phyloP scores from a whole-genome alignment of 2,329 filamentous ascomycete genomes.

The Monilinia laxa region DNA sequence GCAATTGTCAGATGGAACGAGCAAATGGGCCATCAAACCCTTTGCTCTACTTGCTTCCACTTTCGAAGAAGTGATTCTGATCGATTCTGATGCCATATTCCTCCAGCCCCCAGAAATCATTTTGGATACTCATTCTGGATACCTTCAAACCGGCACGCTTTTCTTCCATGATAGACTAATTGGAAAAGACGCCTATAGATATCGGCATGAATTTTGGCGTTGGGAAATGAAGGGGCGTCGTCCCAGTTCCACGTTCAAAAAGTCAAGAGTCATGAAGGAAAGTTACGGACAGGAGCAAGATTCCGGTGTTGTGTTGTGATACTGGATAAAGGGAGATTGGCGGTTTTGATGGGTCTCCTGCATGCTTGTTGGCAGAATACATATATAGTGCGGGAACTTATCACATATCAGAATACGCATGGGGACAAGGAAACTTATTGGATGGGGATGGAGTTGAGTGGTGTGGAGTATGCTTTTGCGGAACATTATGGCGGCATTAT shows the following conservation, averaged over 20 bases:
- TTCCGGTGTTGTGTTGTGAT: constrained; percentile 34
- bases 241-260: constrained; percentile 18
- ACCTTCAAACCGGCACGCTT: constrained; percentile 40
- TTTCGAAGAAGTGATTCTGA: constrained; percentile 44
- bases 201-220: constrained; percentile 44
- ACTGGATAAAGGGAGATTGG: constrained; percentile 44
- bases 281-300: constrained; percentile 21
- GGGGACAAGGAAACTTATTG: constrained; percentile 51
- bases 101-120: constrained; percentile 41
- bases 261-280: constrained; percentile 18
- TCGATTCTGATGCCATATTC: constrained; percentile 46
- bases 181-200: constrained; percentile 33
- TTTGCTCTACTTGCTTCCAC: constrained; percentile 44
- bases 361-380: constrained; percentile 50
- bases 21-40: constrained; percentile 45
- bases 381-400: constrained; percentile 42
- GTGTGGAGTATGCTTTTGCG: constrained; percentile 44
- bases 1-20: constrained; percentile 1
- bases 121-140: constrained; percentile 41
- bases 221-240: constrained; percentile 43
- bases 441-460: constrained; percentile 47
- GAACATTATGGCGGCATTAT: constrained; percentile 46
- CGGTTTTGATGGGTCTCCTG: constrained; percentile 44
- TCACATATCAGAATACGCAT: constrained; percentile 46
- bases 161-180: constrained; percentile 46